A percentile compares a stretch with the other conserved stretches of the same genome.
Evolutionary conservation across 225 moss, liverwort and hornwort genomes (phyloP).

Genomic region (Sphagnum tenellum): DNA sequence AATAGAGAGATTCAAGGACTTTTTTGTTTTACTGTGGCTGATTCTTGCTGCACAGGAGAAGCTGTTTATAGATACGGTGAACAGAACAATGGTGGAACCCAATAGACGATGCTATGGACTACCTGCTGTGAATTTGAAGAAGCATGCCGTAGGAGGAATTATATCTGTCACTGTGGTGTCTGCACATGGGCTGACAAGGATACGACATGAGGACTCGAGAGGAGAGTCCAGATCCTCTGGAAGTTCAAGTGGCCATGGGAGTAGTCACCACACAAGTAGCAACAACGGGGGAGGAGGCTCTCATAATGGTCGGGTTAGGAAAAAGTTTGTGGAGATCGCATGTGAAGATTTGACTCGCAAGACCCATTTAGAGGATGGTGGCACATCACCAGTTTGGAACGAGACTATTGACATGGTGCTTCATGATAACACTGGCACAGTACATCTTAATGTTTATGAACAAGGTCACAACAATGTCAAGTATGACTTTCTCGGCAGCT

Average conservation of each 20-base stretch:
- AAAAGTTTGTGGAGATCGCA: slow-evolving; percentile 67
- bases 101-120: slow-evolving; percentile 47
- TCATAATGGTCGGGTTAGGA: slow-evolving; percentile 33
- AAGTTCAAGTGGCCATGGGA: slow-evolving; percentile 11
- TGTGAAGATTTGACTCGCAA: slow-evolving; percentile 81
- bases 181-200: slow-evolving; percentile 49
- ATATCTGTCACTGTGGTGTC: slow-evolving; percentile 47
- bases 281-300: slow-evolving; percentile 11
- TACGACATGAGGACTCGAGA: slow-evolving; percentile 9
- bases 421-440: slow-evolving; percentile 69
- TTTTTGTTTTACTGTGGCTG: no score
- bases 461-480: slow-evolving; percentile 71
- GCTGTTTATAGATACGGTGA: slow-evolving; percentile 40
- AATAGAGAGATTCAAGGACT: no score
- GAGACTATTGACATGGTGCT: slow-evolving; percentile 83
- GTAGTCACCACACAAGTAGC: neutral
- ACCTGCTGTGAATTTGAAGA: slow-evolving; percentile 46
- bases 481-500: slow-evolving; percentile 80
- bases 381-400: slow-evolving; percentile 51
- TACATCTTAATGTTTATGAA: slow-evolving; percentile 76
- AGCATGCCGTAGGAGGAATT: slow-evolving; percentile 55
- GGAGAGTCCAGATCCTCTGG: slow-evolving; percentile 14
- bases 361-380: slow-evolving; percentile 49
- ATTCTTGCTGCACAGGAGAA: slow-evolving; percentile 26
- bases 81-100: slow-evolving; percentile 60